Base-by-base conservation (phyloP, 352 stramenopile genomes). In the Peronospora tabacina region DNA sequence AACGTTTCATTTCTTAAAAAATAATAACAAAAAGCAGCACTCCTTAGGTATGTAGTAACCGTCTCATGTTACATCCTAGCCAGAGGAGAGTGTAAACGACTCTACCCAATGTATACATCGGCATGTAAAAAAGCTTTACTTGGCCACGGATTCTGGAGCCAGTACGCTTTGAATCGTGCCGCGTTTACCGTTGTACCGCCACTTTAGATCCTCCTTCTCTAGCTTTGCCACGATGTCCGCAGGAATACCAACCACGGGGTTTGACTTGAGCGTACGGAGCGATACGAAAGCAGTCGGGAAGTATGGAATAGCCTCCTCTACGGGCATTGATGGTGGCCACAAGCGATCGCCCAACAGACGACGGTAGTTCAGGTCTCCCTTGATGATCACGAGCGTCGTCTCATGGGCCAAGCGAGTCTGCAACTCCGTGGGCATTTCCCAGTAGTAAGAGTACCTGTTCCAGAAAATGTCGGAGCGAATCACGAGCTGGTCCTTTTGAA, bases 291-390 rank as follows among this genome's bases (percentile, higher is more conserved):
- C 55, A 12, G 66, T 54, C 2, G 76, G 71, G 37, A 87, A 90
- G 55, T 85, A 95, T 20, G 78, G 63, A 12, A 90, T 63, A 3
- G 97, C 87, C 24, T 95, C 66, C 16, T 82, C 52, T 42, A 98
- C 85, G 0, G 82, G 78, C 11, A 74, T 92, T 12, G 79, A 76
- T 17, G 85, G 72, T 1, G 75, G 71, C 92, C 93, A 99, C 50
- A 88, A 60, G 22, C 90, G 76, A 61, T 99, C 96, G 5, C 93
- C 93, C 1, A 98, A 63, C 12, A 98, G 55, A 6, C 94, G 83
- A n/a, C 95, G 79, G 67, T 98, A 99, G 62, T 99, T 98, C 33
- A 97, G 87, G 62, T 99, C 95, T 15, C 95, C 95, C 67, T 98
- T 99, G 12, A 97, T 72, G 68, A 98, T 96, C 39, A 96, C 86